Conservation (phyloP, 768 basidiomycete species). For the Lanmaoa rubissima region DNA sequence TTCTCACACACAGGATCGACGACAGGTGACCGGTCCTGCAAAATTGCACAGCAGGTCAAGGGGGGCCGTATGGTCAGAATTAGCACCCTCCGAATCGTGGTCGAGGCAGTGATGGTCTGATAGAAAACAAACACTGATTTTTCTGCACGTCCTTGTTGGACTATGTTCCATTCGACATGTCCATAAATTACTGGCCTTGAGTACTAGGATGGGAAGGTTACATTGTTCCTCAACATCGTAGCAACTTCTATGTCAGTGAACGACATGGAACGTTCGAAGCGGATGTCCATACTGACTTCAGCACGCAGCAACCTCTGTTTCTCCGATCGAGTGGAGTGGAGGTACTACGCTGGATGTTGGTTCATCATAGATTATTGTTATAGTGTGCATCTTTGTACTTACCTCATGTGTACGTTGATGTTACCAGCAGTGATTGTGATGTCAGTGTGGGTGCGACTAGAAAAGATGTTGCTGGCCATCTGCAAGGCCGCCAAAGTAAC, state of each 20-base stretch:
- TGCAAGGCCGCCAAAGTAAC: conserved; percentile 87
- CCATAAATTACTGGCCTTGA: too few relatives aligned
- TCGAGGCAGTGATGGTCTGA: too few relatives aligned
- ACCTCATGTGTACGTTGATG: not conserved
- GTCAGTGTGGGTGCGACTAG: conserved; percentile 14
- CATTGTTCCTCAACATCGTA: too few relatives aligned
- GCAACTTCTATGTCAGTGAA: not conserved
- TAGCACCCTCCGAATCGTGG: too few relatives aligned
- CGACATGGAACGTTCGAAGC: not conserved
- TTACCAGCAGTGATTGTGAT: not conserved
- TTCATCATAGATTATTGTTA: not conserved
- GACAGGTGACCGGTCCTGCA: too few relatives aligned
- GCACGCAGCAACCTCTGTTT: not conserved
- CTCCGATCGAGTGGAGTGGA: not conserved
- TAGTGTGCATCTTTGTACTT: not conserved
- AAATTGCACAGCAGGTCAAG: too few relatives aligned
- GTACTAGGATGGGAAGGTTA: not conserved
- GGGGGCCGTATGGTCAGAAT: too few relatives aligned
- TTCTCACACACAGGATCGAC: too few relatives aligned
- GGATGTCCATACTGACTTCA: not conserved
- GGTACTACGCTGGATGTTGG: not conserved
- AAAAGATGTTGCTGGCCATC: conserved; percentile 65
- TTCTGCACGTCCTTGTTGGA: too few relatives aligned
- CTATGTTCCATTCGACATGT: too few relatives aligned
- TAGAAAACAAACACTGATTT: too few relatives aligned